Evolutionary conservation across 306 rosid genomes (phyloP).

Genomic region (Hippophae tibetana): DNA sequence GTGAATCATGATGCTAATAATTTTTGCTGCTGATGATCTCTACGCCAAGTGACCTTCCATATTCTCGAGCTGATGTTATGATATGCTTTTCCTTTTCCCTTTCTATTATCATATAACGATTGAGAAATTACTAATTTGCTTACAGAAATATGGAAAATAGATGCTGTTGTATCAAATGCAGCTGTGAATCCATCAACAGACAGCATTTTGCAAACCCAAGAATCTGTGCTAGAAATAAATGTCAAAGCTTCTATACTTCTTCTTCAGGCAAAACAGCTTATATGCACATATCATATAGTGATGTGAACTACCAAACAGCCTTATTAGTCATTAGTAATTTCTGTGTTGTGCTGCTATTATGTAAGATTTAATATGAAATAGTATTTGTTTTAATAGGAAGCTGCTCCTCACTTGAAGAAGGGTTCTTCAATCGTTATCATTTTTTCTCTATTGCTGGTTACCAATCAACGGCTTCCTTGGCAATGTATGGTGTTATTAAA

Average conservation of each 20-base stretch:
- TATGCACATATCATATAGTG: not conserved
- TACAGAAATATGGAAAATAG: constrained; percentile 85
- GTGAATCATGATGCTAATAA: no score
- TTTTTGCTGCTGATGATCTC: no score
- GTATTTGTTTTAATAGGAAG: constrained; percentile 43
- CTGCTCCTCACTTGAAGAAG: constrained; percentile 56
- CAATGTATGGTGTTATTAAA: constrained; percentile 98
- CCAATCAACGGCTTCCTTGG: constrained; percentile 64
- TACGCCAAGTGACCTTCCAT: not conserved
- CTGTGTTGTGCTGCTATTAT: constrained; percentile 2
- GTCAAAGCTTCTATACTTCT: constrained; percentile 90
- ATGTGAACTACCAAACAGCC: constrained; percentile 1
- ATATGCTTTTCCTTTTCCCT: not conserved
- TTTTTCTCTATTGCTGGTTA: constrained; percentile 75
- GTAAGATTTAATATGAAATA: constrained; percentile 2
- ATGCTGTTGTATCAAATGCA: constrained; percentile 86
- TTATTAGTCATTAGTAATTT: constrained; percentile 2
- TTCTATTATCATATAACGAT: not conserved
- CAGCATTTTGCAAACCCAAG: constrained; percentile 50
- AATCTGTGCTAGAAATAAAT: constrained; percentile 78
- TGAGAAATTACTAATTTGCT: constrained; percentile 18
- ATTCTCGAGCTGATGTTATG: not conserved
- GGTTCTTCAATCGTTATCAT: constrained; percentile 78
- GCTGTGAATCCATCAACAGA: constrained; percentile 83
- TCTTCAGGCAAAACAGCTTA: constrained; percentile 42